Conservation (phyloP, 2,329 filamentous ascomycete genomes). For the Ilyonectria sp. region DNA sequence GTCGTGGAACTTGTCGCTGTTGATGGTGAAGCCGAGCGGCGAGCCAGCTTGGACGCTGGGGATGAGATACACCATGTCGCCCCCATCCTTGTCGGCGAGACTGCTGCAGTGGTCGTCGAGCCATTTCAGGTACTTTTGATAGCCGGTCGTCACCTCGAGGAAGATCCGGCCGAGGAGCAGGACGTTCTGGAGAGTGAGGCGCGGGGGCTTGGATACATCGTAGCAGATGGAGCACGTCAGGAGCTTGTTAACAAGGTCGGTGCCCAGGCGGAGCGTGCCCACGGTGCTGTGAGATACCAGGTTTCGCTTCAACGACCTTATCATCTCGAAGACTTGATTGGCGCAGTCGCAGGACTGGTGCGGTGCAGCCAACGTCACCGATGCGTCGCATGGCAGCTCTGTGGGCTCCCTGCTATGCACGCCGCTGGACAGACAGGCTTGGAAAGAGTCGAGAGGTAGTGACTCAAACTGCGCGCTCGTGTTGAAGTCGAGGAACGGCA, state of each 20-base stretch:
- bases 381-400: slow-evolving; percentile 8
- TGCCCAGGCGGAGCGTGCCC: slow-evolving; percentile 9
- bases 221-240: slow-evolving; percentile 47
- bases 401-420: neutral
- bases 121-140: slow-evolving; percentile 48
- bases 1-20: slow-evolving; percentile 18
- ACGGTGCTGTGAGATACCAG: slow-evolving; percentile 17
- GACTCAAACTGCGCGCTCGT: slow-evolving; percentile 15
- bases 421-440: slow-evolving; percentile 24
- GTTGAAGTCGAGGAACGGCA: slow-evolving; percentile 37
- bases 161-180: slow-evolving; percentile 48
- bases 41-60: slow-evolving; percentile 5
- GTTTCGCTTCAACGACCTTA: slow-evolving; percentile 8
- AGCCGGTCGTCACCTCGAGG: slow-evolving; percentile 46
- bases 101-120: slow-evolving; percentile 32
- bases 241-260: slow-evolving; percentile 39
- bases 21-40: slow-evolving; percentile 14
- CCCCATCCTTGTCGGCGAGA: slow-evolving; percentile 7
- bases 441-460: slow-evolving; percentile 35
- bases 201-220: slow-evolving; percentile 48
- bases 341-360: slow-evolving; percentile 13
- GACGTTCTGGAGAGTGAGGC: slow-evolving; percentile 49
- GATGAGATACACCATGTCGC: slow-evolving; percentile 19
- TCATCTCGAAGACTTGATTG: slow-evolving; percentile 20
- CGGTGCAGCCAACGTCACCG: neutral